These are phyloP conservation scores for Luvunga scandens DNA, from an alignment of 345 rosid genomes.

Conservation along the genomic window DNA sequence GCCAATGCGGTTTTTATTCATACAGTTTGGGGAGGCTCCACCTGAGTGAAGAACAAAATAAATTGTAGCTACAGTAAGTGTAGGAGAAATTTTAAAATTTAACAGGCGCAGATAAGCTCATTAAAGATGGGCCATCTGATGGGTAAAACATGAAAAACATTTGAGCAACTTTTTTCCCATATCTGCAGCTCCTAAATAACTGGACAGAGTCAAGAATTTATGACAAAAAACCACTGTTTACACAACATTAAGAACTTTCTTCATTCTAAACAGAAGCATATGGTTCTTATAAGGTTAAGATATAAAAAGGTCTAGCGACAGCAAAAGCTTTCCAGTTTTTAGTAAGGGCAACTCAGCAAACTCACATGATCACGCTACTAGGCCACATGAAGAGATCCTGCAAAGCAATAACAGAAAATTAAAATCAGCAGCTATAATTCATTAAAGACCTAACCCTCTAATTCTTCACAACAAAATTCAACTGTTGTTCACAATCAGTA, in stretches of 20 bases:
- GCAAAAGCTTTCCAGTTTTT: background rate
- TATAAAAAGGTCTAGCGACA: background rate
- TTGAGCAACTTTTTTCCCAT: constrained; percentile 1
- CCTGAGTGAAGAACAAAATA: background rate
- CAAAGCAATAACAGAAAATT: background rate
- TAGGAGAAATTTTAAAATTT: background rate
- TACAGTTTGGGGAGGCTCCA: background rate
- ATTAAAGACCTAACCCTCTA: background rate
- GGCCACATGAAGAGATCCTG: constrained; percentile 2
- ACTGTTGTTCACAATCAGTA: background rate
- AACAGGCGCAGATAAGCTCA: background rate
- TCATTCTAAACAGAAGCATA: background rate
- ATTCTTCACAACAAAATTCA: background rate
- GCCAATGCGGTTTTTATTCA: background rate
- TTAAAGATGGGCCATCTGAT: background rate
- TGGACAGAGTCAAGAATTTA: background rate
- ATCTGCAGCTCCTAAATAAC: background rate
- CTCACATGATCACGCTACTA: constrained; percentile 3
- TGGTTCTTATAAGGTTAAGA: background rate
- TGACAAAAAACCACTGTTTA: background rate
- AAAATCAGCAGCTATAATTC: background rate
- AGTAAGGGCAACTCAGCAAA: background rate
- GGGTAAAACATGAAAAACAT: background rate
- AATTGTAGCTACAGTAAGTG: background rate
- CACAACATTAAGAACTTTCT: background rate